These are phyloP conservation scores for Colletotrichum phormii DNA, from an alignment of 2,329 filamentous ascomycete genomes.

Conservation along the genomic window DNA sequence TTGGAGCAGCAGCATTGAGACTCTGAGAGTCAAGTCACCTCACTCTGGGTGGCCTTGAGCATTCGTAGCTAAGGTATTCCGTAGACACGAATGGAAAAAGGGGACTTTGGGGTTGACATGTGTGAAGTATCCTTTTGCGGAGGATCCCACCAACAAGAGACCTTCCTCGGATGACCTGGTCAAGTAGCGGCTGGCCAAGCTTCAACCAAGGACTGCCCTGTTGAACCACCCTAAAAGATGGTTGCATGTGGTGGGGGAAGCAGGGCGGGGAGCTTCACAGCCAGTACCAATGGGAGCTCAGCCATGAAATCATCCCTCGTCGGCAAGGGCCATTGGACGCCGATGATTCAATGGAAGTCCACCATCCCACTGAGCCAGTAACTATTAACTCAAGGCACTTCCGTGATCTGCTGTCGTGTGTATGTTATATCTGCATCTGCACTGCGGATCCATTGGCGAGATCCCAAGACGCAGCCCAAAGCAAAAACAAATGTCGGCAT, in stretches of 20 bases:
- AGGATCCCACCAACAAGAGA: not conserved
- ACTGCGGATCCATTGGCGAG: not conserved
- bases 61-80: not conserved
- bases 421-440: not conserved
- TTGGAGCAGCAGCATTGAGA: constrained; percentile 1
- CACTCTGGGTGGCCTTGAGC: not conserved
- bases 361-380: not conserved
- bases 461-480: not conserved
- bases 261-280: constrained; percentile 25
- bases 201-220: constrained; percentile 25
- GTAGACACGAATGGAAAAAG: not conserved
- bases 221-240: constrained; percentile 13
- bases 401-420: not conserved
- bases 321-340: constrained; percentile 8
- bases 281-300: constrained; percentile 20
- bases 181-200: constrained; percentile 18
- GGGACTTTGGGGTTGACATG: constrained; percentile 32
- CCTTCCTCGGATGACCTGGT: not conserved
- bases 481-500: not conserved
- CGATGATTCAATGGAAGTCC: not conserved
- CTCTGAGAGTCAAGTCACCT: not conserved
- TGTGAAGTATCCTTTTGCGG: constrained; percentile 19
- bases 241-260: constrained; percentile 33
- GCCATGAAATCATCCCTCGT: constrained; percentile 31
- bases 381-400: not conserved